phyloP scores from a whole-genome alignment of 768 basidiomycete species.

The Strobilomyces confusus region DNA sequence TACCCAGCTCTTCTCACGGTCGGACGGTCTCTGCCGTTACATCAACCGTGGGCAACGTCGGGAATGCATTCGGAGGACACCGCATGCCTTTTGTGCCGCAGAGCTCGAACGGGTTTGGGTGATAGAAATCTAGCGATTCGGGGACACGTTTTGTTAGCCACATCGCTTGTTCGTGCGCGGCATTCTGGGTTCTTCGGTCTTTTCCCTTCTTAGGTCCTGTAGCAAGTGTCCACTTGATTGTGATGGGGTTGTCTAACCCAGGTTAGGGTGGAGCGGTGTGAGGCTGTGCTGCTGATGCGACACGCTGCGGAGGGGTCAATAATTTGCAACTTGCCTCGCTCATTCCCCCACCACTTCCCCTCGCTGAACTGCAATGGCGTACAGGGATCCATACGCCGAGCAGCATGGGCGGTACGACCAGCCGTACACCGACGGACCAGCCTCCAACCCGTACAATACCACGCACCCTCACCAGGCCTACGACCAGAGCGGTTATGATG shows the following conservation, averaged over 20 bases:
- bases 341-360: neutral
- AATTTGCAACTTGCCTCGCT: slow-evolving; percentile 8
- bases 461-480: slow-evolving; percentile 49
- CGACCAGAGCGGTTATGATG: slow-evolving; percentile 42
- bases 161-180: too few relatives aligned
- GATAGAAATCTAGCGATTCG: too few relatives aligned
- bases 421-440: slow-evolving; percentile 33
- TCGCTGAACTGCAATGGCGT: slow-evolving; percentile 35
- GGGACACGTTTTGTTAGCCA: too few relatives aligned
- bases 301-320: slow-evolving; percentile 5
- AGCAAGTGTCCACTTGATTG: too few relatives aligned
- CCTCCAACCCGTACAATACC: slow-evolving; percentile 45
- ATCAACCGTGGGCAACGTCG: slow-evolving; percentile 1
- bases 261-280: neutral
- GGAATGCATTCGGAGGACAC: slow-evolving; percentile 37
- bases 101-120: slow-evolving; percentile 30
- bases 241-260: too few relatives aligned
- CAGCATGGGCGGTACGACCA: slow-evolving; percentile 28
- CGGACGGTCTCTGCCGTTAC: slow-evolving; percentile 22
- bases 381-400: slow-evolving; percentile 52
- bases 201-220: too few relatives aligned
- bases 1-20: slow-evolving; percentile 26
- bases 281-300: neutral
- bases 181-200: too few relatives aligned
- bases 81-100: slow-evolving; percentile 52